Percentiles rank a stretch among this genome's conserved stretches.
phyloP scores from a whole-genome alignment of 495 filamentous ascomycete genomes.

The Annulohypoxylon bovei region DNA sequence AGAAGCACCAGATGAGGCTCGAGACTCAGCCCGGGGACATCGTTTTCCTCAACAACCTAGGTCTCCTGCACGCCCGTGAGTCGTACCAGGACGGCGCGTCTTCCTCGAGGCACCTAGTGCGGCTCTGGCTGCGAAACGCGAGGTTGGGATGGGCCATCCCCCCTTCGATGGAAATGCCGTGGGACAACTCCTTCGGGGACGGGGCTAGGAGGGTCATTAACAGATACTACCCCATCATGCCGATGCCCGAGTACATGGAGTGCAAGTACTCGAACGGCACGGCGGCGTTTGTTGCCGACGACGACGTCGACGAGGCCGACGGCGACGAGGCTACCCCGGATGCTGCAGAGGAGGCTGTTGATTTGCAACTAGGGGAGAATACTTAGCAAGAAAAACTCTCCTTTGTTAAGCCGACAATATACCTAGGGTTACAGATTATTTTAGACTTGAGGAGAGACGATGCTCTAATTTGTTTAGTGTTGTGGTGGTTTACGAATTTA shows the following conservation, averaged over 20 bases:
- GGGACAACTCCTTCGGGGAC: slow-evolving; percentile 55
- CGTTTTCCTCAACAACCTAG: slow-evolving; percentile 70
- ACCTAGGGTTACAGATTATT: background rate
- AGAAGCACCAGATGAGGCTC: slow-evolving; percentile 51
- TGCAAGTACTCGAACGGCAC: slow-evolving; percentile 58
- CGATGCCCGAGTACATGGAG: slow-evolving; percentile 51
- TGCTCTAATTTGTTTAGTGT: background rate
- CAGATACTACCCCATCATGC: slow-evolving; percentile 49
- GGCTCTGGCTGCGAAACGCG: slow-evolving; percentile 61
- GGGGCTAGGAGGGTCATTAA: slow-evolving; percentile 33
- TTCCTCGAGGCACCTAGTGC: slow-evolving; percentile 57
- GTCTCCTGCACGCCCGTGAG: slow-evolving; percentile 66
- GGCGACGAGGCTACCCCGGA: slow-evolving; percentile 23
- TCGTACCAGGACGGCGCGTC: slow-evolving; percentile 53
- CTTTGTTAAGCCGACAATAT: background rate
- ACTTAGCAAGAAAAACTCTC: background rate
- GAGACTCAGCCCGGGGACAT: slow-evolving; percentile 67
- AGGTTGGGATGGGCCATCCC: slow-evolving; percentile 54
- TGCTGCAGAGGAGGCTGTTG: background rate
- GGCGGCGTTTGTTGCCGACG: slow-evolving; percentile 54
- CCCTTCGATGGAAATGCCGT: slow-evolving; percentile 52
- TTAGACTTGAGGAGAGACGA: background rate
- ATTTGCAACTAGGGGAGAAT: slow-evolving; percentile 1
- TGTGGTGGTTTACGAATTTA: background rate
- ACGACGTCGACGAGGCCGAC: slow-evolving; percentile 45